Evolutionary conservation across 371 early-diverging fungal genomes (phyloP).

Genomic region (Funneliformis caledonium): DNA sequence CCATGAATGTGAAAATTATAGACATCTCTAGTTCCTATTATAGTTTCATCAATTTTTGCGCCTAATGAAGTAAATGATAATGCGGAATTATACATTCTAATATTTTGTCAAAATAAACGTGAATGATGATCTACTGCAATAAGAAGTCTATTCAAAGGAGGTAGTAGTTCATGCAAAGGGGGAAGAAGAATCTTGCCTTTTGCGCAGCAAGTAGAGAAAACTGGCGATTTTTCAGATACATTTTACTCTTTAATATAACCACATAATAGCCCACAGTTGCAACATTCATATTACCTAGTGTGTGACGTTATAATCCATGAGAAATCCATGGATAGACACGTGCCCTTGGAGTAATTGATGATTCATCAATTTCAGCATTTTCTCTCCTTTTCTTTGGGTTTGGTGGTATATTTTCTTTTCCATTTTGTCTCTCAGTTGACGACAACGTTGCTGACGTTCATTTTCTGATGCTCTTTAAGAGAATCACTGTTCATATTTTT

Average conservation of each 20-base stretch:
- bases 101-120: neutral
- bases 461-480: neutral
- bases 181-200: constrained; percentile 7
- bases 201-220: constrained; percentile 1
- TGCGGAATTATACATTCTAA: constrained; percentile 33
- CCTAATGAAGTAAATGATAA: constrained; percentile 42
- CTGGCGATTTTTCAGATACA: neutral
- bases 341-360: neutral
- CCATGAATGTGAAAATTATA: constrained; percentile 42
- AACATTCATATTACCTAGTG: constrained; percentile 35
- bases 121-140: neutral
- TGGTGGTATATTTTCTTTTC: neutral
- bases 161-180: neutral
- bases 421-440: neutral
- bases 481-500: neutral
- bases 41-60: constrained; percentile 32
- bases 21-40: constrained; percentile 12
- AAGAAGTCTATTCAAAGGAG: neutral
- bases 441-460: neutral
- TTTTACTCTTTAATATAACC: constrained; percentile 20
- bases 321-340: constrained; percentile 7
- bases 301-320: neutral
- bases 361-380: neutral
- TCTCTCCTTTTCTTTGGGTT: neutral
- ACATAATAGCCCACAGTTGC: constrained; percentile 27